phyloP scores from a whole-genome alignment of 345 rosid genomes.

The Viola odorata region DNA sequence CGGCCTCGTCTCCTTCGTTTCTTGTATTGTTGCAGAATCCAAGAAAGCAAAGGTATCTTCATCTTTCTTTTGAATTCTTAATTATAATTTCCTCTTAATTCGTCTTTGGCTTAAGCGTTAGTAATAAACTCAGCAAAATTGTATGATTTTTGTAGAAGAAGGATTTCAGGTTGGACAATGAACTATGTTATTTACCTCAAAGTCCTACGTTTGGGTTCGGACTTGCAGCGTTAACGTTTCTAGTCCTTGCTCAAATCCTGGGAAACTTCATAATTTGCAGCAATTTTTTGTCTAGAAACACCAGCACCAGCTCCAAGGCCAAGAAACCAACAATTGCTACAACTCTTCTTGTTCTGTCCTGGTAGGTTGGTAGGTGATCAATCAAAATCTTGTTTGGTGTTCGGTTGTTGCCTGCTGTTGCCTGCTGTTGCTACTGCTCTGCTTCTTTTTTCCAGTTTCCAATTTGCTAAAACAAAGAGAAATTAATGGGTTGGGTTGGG shows the following conservation, averaged over 20 bases:
- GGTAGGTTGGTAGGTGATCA: conserved; percentile 65
- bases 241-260: conserved; percentile 44
- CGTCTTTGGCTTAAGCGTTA: background rate
- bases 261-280: conserved; percentile 41
- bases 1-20: conserved; percentile 41
- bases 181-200: conserved; percentile 49
- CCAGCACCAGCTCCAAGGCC: conserved; percentile 18
- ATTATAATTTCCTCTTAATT: background rate
- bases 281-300: conserved; percentile 20
- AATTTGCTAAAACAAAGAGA: too few relatives aligned
- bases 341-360: conserved; percentile 46
- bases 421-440: background rate
- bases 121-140: background rate
- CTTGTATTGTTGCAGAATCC: conserved; percentile 58
- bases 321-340: conserved; percentile 20
- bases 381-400: background rate
- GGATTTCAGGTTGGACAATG: conserved; percentile 55
- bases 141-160: conserved; percentile 30
- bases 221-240: conserved; percentile 41
- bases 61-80: too few relatives aligned
- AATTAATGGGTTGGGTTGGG: too few relatives aligned
- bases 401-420: background rate
- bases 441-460: too few relatives aligned
- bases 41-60: conserved; percentile 52
- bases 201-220: conserved; percentile 51